Evolutionary conservation across 2,329 filamentous ascomycete species (phyloP).

Genomic region (Dendryphion nanum): DNA sequence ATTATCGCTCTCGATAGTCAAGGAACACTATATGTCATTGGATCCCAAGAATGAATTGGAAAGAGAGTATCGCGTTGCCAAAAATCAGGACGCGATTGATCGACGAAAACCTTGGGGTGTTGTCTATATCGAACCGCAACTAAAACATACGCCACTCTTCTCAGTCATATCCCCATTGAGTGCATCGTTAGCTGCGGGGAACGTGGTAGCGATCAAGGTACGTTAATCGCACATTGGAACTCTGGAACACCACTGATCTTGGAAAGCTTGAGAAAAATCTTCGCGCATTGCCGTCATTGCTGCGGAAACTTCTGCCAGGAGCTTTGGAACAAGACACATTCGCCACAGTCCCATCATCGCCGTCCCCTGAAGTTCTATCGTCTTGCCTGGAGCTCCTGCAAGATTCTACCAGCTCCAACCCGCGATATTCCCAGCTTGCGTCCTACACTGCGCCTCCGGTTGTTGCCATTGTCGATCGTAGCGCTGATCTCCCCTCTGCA

Average conservation of each 20-base stretch:
- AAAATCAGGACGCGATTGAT: slow-evolving; percentile 38
- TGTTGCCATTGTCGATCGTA: slow-evolving; percentile 61
- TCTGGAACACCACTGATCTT: neutral
- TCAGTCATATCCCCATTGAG: slow-evolving; percentile 32
- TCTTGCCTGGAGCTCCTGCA: slow-evolving; percentile 35
- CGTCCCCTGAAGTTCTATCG: slow-evolving; percentile 20
- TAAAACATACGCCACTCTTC: slow-evolving; percentile 49
- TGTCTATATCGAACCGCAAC: slow-evolving; percentile 49
- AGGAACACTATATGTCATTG: slow-evolving; percentile 41
- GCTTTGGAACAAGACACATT: slow-evolving; percentile 52
- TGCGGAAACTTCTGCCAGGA: slow-evolving; percentile 39
- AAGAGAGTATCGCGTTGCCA: slow-evolving; percentile 44
- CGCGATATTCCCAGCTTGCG: slow-evolving; percentile 28
- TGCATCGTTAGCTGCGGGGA: slow-evolving; percentile 51
- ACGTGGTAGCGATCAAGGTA: slow-evolving; percentile 52
- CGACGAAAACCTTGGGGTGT: slow-evolving; percentile 40
- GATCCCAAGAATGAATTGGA: slow-evolving; percentile 39
- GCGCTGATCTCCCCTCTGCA: slow-evolving; percentile 54
- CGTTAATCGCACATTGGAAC: slow-evolving; percentile 5
- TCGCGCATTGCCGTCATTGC: slow-evolving; percentile 32
- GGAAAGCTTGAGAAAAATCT: slow-evolving; percentile 42
- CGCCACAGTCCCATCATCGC: slow-evolving; percentile 39
- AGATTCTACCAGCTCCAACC: slow-evolving; percentile 12
- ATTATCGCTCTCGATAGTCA: slow-evolving; percentile 40
- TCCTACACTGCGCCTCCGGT: slow-evolving; percentile 35